Percentiles rank a stretch among this genome's conserved stretches.
These are phyloP conservation scores for Ogataea populi-albae DNA, from an alignment of 805 yeast genomes.

Conservation along the genomic window DNA sequence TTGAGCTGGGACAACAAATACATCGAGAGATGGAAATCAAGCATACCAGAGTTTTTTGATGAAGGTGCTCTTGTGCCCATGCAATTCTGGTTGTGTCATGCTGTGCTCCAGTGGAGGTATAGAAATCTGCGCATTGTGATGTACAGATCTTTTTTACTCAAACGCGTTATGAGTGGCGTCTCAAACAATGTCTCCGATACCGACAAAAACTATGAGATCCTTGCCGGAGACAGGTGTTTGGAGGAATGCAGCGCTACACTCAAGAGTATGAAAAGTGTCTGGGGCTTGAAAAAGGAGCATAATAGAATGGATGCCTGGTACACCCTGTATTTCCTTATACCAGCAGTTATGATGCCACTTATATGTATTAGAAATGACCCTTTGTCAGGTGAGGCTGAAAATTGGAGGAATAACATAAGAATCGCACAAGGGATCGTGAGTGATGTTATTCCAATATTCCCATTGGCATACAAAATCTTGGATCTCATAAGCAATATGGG, in stretches of 20 bases:
- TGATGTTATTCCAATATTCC: conserved; percentile 9
- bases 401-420: conserved; percentile 10
- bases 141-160: conserved; percentile 14
- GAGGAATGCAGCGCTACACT: conserved; percentile 14
- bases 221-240: conserved; percentile 13
- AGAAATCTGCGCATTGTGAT: conserved; percentile 16
- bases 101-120: conserved; percentile 15
- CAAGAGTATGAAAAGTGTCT: conserved; percentile 11
- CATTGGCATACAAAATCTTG: conserved; percentile 11
- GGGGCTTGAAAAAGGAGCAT: conserved; percentile 7
- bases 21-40: conserved; percentile 11
- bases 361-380: conserved; percentile 14
- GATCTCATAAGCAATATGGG: conserved; percentile 11
- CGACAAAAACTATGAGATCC: conserved; percentile 1
- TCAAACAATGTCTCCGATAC: not conserved
- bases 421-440: conserved; percentile 6
- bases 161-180: conserved; percentile 3
- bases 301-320: conserved; percentile 21
- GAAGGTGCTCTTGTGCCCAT: conserved; percentile 5
- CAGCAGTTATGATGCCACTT: conserved; percentile 18
- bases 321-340: conserved; percentile 16
- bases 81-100: conserved; percentile 9
- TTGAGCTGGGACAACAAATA: conserved; percentile 13
- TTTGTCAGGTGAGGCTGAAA: conserved; percentile 1
- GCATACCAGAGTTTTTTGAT: conserved; percentile 10